A percentile compares a stretch with the other conserved stretches of the same genome.
These are phyloP conservation scores for Glutinoglossum americanum DNA, from an alignment of 495 filamentous ascomycete species.

Conservation along the genomic window DNA sequence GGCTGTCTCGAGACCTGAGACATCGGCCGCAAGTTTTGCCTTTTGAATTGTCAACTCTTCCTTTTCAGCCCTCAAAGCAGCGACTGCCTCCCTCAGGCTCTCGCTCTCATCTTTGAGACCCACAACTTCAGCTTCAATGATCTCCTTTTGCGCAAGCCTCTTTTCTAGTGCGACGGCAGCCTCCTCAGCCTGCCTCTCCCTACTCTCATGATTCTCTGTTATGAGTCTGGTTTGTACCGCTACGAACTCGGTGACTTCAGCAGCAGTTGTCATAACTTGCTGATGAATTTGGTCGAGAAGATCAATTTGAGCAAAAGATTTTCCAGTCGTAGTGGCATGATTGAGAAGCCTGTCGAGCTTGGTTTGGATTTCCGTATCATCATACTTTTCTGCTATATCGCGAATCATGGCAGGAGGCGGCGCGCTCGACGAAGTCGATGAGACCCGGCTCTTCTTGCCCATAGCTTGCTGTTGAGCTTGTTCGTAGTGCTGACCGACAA, in stretches of 20 bases:
- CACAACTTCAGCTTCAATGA: constrained; percentile 50
- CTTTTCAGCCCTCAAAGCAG: constrained; percentile 18
- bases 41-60: constrained; percentile 51
- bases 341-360: constrained; percentile 74
- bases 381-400: constrained; percentile 27
- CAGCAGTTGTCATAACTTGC: constrained; percentile 70
- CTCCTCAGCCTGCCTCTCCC: constrained; percentile 59
- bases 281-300: constrained; percentile 77
- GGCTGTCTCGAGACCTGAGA: constrained; percentile 74
- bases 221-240: constrained; percentile 56
- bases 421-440: constrained; percentile 1
- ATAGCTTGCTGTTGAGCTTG: constrained; percentile 34
- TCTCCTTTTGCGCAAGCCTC: constrained; percentile 51
- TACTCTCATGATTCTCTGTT: constrained; percentile 55
- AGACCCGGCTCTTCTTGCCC: constrained; percentile 29
- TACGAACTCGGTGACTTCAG: constrained; percentile 71
- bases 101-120: constrained; percentile 43
- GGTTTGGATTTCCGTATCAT: constrained; percentile 49
- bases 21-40: constrained; percentile 53
- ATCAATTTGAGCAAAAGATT: constrained; percentile 36
- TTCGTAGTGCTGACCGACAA: constrained; percentile 67
- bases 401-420: constrained; percentile 5
- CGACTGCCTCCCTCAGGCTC: constrained; percentile 32
- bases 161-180: constrained; percentile 62
- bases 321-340: constrained; percentile 20